Conservation (phyloP, 2,329 filamentous ascomycete genomes). For the Ceratocystis ficicola region DNA sequence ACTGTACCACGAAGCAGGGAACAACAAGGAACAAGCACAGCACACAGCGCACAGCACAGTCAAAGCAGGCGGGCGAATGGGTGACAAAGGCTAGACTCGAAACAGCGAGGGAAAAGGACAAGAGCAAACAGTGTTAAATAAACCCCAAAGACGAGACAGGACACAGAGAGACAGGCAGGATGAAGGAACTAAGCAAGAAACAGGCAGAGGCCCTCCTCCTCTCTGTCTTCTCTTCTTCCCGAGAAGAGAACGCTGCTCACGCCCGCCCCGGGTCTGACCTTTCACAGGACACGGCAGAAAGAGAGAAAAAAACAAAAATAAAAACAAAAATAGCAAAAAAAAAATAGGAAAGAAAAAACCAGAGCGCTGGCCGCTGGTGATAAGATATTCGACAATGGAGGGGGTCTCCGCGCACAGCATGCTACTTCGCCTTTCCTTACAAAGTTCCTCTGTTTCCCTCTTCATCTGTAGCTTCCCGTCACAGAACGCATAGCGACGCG, state of each 20-base stretch:
- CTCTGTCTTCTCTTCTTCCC: neutral
- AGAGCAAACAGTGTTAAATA: neutral
- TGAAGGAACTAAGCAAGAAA: slow-evolving; percentile 9
- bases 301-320: neutral
- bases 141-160: too few species aligned
- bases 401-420: too few species aligned
- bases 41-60: too few species aligned
- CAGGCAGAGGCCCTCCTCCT: neutral
- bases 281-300: neutral
- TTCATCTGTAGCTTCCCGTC: too few species aligned
- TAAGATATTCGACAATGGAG: neutral
- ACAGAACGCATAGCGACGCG: too few species aligned
- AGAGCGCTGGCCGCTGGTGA: neutral
- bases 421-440: too few species aligned
- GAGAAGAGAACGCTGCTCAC: slow-evolving; percentile 3
- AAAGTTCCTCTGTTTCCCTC: too few species aligned
- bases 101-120: neutral
- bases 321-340: neutral
- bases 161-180: neutral
- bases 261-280: slow-evolving; percentile 13
- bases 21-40: neutral
- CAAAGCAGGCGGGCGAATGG: neutral
- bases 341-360: neutral
- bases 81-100: slow-evolving; percentile 7
- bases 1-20: slow-evolving; percentile 4